These are phyloP conservation scores for Lophiotrema nucula DNA, from an alignment of 495 filamentous ascomycete genomes.

Conservation along the genomic window DNA sequence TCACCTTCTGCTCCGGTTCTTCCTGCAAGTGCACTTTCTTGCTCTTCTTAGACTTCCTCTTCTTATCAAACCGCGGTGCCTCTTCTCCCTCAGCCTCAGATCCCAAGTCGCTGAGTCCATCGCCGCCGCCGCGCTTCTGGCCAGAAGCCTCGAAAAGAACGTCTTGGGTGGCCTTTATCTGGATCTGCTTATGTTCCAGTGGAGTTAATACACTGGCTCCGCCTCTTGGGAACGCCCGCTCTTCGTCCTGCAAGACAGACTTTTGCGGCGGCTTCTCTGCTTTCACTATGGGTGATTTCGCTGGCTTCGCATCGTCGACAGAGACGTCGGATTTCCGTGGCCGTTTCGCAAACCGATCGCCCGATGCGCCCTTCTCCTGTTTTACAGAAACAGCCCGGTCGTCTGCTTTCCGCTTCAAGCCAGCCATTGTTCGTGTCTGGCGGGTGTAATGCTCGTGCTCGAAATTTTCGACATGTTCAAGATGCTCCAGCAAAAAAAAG, in stretches of 20 bases:
- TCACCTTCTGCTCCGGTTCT: constrained; percentile 59
- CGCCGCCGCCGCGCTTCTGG: constrained; percentile 41
- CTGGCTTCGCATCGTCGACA: constrained; percentile 7
- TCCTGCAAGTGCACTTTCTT: constrained; percentile 34
- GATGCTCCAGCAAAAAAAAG: constrained; percentile 16
- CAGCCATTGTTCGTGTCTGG: constrained; percentile 15
- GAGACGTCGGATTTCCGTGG: constrained; percentile 22
- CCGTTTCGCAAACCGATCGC: constrained; percentile 30
- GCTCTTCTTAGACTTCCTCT: constrained; percentile 43
- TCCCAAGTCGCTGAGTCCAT: constrained; percentile 47
- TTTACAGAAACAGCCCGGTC: not conserved
- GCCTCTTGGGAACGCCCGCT: constrained; percentile 86
- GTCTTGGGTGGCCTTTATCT: constrained; percentile 87
- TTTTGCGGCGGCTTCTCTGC: constrained; percentile 14
- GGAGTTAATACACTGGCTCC: constrained; percentile 88
- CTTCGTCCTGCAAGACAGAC: constrained; percentile 68
- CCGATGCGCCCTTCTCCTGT: constrained; percentile 8
- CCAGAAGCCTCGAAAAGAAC: constrained; percentile 85
- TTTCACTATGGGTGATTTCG: constrained; percentile 10
- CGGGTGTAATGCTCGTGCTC: not conserved
- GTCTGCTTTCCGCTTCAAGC: constrained; percentile 30
- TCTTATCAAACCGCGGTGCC: constrained; percentile 48
- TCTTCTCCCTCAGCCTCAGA: constrained; percentile 52
- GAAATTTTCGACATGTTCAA: not conserved
- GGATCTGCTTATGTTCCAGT: constrained; percentile 93